These are phyloP conservation scores for Pugionium cornutum DNA, from an alignment of 345 rosid genomes.

Conservation along the genomic window DNA sequence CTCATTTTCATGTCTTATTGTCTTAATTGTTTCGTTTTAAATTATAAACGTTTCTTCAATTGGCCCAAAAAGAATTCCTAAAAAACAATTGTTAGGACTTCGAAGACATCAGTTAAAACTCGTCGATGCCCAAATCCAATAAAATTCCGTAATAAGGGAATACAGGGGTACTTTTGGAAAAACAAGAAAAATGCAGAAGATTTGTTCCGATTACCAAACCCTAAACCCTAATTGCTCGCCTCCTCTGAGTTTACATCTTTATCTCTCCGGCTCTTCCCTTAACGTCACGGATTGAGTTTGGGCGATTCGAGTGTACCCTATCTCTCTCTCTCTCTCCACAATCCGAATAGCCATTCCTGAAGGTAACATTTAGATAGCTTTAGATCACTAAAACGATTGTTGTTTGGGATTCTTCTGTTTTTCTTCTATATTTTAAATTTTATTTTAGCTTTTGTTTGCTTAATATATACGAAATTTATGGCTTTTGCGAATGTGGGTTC, in stretches of 20 bases:
- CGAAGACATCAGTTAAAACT: neutral
- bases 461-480: neutral
- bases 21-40: neutral
- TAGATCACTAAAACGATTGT: neutral
- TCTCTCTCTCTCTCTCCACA: neutral
- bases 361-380: constrained; percentile 15
- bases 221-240: constrained; percentile 34
- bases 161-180: constrained; percentile 28
- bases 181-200: neutral
- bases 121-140: constrained; percentile 17
- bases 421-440: neutral
- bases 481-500: constrained; percentile 17
- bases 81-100: neutral
- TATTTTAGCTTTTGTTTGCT: neutral
- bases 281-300: constrained; percentile 14
- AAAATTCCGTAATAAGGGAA: constrained; percentile 9
- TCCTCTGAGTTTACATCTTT: neutral
- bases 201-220: constrained; percentile 27
- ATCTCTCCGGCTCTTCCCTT: neutral
- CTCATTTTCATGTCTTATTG: too few species aligned
- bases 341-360: neutral
- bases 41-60: neutral
- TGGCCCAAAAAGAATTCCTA: neutral
- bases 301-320: constrained; percentile 8
- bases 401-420: neutral